phyloP scores from a whole-genome alignment of 129 eudicot genomes.

The Pulicaria dysenterica region DNA sequence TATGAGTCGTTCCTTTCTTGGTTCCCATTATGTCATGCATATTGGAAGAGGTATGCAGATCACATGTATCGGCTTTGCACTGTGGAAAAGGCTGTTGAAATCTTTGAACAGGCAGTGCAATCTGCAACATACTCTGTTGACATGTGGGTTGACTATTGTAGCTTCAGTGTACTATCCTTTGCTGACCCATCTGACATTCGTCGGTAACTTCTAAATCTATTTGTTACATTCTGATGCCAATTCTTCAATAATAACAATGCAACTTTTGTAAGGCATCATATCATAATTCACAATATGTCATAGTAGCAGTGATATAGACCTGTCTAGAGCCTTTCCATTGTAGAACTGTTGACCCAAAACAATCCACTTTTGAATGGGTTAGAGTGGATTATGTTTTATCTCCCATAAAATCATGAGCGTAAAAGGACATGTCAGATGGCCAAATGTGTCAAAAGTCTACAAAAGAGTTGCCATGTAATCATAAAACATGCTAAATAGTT shows the following conservation, averaged over 20 bases:
- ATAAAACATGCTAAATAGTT: background rate
- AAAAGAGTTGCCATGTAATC: background rate
- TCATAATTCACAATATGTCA: no score
- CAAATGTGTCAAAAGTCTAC: no score
- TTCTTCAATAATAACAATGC: slow-evolving; percentile 9
- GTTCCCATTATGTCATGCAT: slow-evolving; percentile 78
- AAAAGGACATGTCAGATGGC: background rate
- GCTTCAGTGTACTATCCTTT: slow-evolving; percentile 59
- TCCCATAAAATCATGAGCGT: background rate
- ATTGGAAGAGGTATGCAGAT: slow-evolving; percentile 82
- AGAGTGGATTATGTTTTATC: background rate
- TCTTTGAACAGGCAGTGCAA: slow-evolving; percentile 64
- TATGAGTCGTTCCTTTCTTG: slow-evolving; percentile 75
- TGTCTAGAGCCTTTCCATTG: no score
- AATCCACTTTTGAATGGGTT: background rate
- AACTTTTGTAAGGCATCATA: no score
- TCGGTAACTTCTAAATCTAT: slow-evolving; percentile 55
- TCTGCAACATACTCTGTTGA: slow-evolving; percentile 66
- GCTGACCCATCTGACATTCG: slow-evolving; percentile 74
- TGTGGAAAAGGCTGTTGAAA: slow-evolving; percentile 57
- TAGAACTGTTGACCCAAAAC: background rate
- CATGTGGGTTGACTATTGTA: slow-evolving; percentile 86
- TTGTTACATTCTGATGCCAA: background rate
- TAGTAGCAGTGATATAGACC: no score
- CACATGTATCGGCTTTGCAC: slow-evolving; percentile 60